These are phyloP conservation scores for Candida sakaeoensis DNA, from an alignment of 805 yeast species.

Conservation along the genomic window DNA sequence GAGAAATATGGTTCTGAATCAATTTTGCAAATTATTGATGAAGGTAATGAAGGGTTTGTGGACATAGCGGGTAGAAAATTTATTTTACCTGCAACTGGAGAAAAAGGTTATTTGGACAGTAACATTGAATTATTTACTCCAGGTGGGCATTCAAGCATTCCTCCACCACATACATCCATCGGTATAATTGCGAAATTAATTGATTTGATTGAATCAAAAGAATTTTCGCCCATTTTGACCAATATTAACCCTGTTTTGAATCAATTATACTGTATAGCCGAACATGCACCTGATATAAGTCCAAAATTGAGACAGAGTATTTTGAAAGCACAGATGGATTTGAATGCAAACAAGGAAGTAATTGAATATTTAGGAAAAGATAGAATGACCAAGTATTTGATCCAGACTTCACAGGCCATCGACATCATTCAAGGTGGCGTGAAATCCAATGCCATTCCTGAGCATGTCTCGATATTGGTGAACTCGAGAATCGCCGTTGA, in stretches of 20 bases:
- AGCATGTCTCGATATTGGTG: slow-evolving; percentile 39
- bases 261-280: slow-evolving; percentile 46
- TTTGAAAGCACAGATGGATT: slow-evolving; percentile 33
- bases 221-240: slow-evolving; percentile 35
- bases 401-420: slow-evolving; percentile 47
- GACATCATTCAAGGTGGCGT: slow-evolving; percentile 47
- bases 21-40: slow-evolving; percentile 44
- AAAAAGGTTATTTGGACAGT: slow-evolving; percentile 45
- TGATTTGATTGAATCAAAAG: slow-evolving; percentile 33
- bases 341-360: slow-evolving; percentile 33
- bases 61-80: slow-evolving; percentile 33
- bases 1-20: slow-evolving; percentile 41
- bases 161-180: slow-evolving; percentile 47
- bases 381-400: slow-evolving; percentile 28
- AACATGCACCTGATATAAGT: slow-evolving; percentile 35
- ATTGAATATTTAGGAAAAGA: slow-evolving; percentile 28
- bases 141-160: slow-evolving; percentile 52
- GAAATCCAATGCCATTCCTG: slow-evolving; percentile 51
- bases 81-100: slow-evolving; percentile 45
- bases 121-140: slow-evolving; percentile 39
- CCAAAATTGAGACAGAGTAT: slow-evolving; percentile 31
- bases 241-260: slow-evolving; percentile 42
- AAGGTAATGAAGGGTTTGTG: slow-evolving; percentile 24
- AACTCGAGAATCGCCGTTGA: slow-evolving; percentile 48
- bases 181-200: slow-evolving; percentile 44